Evolutionary conservation across 2,329 filamentous ascomycete species (phyloP), one percentile per base, ranked within the genome.

Genomic region (Verticillium nubilum): DNA sequence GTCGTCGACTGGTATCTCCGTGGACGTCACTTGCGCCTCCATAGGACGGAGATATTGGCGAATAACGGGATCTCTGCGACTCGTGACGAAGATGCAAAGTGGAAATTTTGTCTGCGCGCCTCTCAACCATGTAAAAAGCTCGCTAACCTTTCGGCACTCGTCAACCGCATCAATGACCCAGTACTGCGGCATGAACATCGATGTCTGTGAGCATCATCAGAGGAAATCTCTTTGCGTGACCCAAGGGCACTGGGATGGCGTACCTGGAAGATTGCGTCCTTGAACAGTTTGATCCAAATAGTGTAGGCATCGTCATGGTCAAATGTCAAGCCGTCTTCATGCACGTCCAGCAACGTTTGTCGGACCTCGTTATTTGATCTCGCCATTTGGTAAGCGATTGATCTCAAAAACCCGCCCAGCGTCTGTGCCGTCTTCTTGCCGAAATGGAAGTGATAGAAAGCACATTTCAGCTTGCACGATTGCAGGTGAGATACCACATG

Each of bases 101-200:
- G 67, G 67, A 31, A 67, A 66, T 9, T 27, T 60, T 47, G 35
- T 53, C 54, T 33, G 56, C 15, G 56, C 62, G 52, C 56, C 62
- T 55, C 60, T 63, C 1, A 73, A 58, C 52, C 72, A 59, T 17
- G 65, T 59, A 1, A 72, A 64, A 9, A 73, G 55, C 2, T 68
- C 63, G 4, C 60, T 26, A 13, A 64, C 64, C 26, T 60, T 63
- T 23, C 58, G 53, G 50, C 70, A 74, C 58, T 74, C 72, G 58
- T 74, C 73, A 6, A 74, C 27, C 2, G 68, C 73, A 63, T 75
- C 73, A 27, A 75, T 67, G 0, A 74, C 65, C 71, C 70, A 73
- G 52, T 66, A 73, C 25, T 73, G 69, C 19, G 63, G 59, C 23
- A 59, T 52, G 13, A 60, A 37, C 13, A 65, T 58, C 4, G 47